Base-by-base conservation (phyloP, 805 yeast genomes). In the Kuraishia capsulata region DNA sequence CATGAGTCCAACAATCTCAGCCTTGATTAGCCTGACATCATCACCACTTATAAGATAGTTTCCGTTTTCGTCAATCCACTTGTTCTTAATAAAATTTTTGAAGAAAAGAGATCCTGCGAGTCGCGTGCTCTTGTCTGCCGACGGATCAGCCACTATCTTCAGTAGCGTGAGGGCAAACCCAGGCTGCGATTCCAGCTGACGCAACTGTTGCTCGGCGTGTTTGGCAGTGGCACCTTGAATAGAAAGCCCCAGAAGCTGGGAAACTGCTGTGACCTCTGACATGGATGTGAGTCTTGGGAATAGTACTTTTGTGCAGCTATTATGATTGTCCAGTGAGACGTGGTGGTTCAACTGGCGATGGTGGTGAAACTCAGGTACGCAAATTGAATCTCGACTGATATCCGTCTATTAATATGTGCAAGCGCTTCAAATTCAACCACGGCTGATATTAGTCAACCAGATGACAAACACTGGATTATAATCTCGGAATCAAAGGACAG, bases 41-140 rank as follows among this genome's bases (percentile, higher is more conserved):
- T 62, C 60, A 1, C 52, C 42, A 2, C 79, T 67, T 21, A 89
- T 64, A 41, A 78, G 52, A 54, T 92, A 80, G 37, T 71, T 72
- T 5, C 98, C 97, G 39, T 85, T 82, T 47, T 86, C 95, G 57
- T 88, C 88, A 37, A 83, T 79, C 97, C 96, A 92, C 49, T 73
- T 80, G 37, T 96, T 67, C 50, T 75, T 81, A 45, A 92, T 70
- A 44, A 87, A 71, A 56, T 92, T 92, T 57, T 92, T 92, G 63
- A 92, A 87, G 59, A 82, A 88, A 38, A 94, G 64, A 1, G 96
- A 87, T 16, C 85, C 95, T 1, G 98, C 96, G 35, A 89, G 64
- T 44, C 97, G 69, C 1, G 82, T 73, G 2, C 83, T 64, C 4
- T 57, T 54, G 3, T 72, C 68, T 31, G 78, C 52, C 31, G 68